Base-by-base conservation (phyloP, 352 stramenopile genomes). In the Phytopythium mirpurense region DNA sequence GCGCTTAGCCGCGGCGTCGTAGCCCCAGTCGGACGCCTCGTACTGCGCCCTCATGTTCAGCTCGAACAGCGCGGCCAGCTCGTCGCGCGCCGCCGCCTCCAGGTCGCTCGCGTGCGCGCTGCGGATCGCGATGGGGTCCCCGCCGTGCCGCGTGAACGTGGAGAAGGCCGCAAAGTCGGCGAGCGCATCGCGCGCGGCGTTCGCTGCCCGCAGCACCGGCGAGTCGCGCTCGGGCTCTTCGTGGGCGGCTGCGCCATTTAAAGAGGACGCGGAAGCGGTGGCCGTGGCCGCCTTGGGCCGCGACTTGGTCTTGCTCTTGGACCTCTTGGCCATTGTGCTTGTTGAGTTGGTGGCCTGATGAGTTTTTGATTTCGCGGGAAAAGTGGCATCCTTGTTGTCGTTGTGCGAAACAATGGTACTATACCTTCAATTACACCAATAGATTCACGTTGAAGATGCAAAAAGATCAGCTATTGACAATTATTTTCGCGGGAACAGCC, bases 11-110 rank as follows among this genome's bases (percentile, higher is more conserved):
- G 60, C 63, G 3, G 91, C 60, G 65, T 98, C 76, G 54, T 97
- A 93, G 21, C 92, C 92, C 92, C 92, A 98, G 45, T 86, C 75
- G 11, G 83, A 96, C 2, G 76, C 36, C 59, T 84, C 64, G 59
- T 98, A 98, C 51, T 96, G 64, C 29, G 66, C 60, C 48, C 81
- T 83, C 94, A 98, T 98, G 60, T 98, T 98, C 16, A 38, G 58
- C 60, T 96, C 74, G 60, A 98, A 98, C 23, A 98, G 55, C 27
- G 60, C 23, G 9, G 86, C 69, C 36, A 95, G 58, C 11, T 65
- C 52, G 12, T 69, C 58, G 29, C 59, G 70, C 10, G 63, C 70
- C 15, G 61, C 7, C 5, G 65, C 42, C 0, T 64, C 53, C 36
- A 95, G 52, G 24, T 66, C 44, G 37, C 55, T 54, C 5, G 82